Conservation (phyloP, 2,329 filamentous ascomycete species). For the Pleoardoris graminearum region DNA sequence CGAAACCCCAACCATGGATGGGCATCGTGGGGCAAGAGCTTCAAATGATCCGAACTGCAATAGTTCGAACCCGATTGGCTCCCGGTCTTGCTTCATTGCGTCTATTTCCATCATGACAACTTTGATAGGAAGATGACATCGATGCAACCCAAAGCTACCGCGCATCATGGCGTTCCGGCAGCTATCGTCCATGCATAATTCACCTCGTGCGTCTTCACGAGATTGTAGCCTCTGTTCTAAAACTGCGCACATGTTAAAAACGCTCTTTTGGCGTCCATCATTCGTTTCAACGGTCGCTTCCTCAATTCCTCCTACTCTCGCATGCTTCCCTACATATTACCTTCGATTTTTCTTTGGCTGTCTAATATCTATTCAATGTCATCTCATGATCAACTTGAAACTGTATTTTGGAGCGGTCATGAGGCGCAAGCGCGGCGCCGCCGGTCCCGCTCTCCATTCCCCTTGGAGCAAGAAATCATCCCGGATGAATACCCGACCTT, state of each 20-base stretch:
- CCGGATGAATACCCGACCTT: conserved; percentile 2
- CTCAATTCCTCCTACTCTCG: background rate
- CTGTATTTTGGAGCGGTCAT: background rate
- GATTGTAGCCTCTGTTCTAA: background rate
- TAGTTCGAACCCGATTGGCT: background rate
- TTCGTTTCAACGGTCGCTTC: background rate
- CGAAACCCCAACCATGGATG: background rate
- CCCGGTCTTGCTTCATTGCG: background rate
- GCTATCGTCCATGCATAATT: background rate
- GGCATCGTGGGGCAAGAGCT: background rate
- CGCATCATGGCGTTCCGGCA: background rate
- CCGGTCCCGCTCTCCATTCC: background rate
- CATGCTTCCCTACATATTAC: background rate
- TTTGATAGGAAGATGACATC: background rate
- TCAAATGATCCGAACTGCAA: background rate
- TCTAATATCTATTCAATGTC: background rate
- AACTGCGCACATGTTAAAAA: background rate
- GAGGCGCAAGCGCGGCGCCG: background rate
- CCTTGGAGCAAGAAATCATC: background rate
- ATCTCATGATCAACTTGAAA: background rate
- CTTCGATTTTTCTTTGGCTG: background rate
- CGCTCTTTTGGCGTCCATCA: background rate
- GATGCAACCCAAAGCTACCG: background rate
- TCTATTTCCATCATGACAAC: background rate
- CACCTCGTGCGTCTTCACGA: background rate